Base-by-base conservation (phyloP, 2,329 filamentous ascomycete genomes). In the Sarocladium oryzae region DNA sequence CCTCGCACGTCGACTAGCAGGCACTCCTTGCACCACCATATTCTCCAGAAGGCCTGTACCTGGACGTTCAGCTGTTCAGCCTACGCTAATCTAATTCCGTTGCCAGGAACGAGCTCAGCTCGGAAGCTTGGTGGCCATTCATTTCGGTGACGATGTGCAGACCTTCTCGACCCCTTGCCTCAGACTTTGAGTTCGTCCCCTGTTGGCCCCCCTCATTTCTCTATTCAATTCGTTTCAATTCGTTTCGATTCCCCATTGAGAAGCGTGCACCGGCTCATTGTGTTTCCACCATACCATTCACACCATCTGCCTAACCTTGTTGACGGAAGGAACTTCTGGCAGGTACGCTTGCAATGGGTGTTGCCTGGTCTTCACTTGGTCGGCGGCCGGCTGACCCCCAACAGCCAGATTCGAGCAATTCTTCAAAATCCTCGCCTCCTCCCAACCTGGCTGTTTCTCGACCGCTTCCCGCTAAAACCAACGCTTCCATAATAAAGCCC, bases 281-380 rank as follows among this genome's bases (percentile, higher is more conserved):
- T n/a, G n/a, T n/a, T n/a, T n/a, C n/a, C n/a, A n/a, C n/a, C n/a
- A n/a, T n/a, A 30, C 28, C 13, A 30, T 30, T 13, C 13, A 30
- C 7, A 13, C 28, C 28, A 30, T 30, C 28, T 30, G 28, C 28
- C 28, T 13, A 30, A 30, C 28, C 13, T 30, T 30, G 28, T 30
- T 30, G 7, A 7, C 7, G 28, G 40, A 43, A 7, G 21, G 40
- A 40, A 3, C 21, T 20, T 16, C 10, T 26, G 13, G 10, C 43
- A 48, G 43, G 43, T 48, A 48, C 43, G 43, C 43, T 32, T 20
- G 26, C 43, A 20, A 48, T 48, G 43, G 43, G 43, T n/a, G 43
- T 20, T 18, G 43, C 43, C 26, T 48, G 43, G 43, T 48, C 43
- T 48, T 32, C 43, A 21, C 24, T 48, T 13, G 13, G 21, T 21